Base-by-base conservation (phyloP, 1,284 basidiomycete species). In the Rhizoctonia solani region DNA sequence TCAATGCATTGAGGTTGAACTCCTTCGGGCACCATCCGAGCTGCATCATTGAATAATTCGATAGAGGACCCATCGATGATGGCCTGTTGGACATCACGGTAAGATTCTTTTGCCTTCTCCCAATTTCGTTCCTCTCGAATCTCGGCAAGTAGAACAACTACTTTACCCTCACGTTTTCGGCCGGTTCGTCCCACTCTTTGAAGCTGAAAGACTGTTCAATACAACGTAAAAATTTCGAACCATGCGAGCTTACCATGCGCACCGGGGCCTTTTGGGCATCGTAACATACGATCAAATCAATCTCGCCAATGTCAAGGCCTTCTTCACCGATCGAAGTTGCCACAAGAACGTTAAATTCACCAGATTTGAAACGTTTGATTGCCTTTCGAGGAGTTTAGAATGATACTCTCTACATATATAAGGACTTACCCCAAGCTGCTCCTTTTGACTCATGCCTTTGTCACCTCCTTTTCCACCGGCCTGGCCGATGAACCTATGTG, bases 251-350 rank as follows among this genome's bases (percentile, higher is more conserved):
- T 75, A 95, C 94, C 89, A 98, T 95, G 68, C 96, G 92, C 71
- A 98, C 95, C 0, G 95, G 92, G 13, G 93, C 93, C 79, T 96
- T 98, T 73, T 95, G 93, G 41, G 95, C 89, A 73, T 99, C 97
- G 77, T 99, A 99, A 74, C 95, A 97, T 46, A 98, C 82, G 65
- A 98, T 97, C 74, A 96, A 82, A 76, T 99, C 97, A n/a, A 99
- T 90, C 74, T 98, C 95, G 52, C 97, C 97, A 68, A 99, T 99
- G 76, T 99, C 97, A n/a, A 99, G 81, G 69, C 97, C 97, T 77
- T 99, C 97, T 79, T 99, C 97, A 30, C 97, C 97, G 68, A 99
- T 95, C 2, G 92, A 97, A 0, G 97, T 99, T 0, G 96, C 91
- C 1, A 99, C 96, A 3, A 99, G 81, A 32, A 98, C 88, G 73